Evolutionary conservation across 257 asterid species (phyloP).

Genomic region (Solanum megistacrolobum): DNA sequence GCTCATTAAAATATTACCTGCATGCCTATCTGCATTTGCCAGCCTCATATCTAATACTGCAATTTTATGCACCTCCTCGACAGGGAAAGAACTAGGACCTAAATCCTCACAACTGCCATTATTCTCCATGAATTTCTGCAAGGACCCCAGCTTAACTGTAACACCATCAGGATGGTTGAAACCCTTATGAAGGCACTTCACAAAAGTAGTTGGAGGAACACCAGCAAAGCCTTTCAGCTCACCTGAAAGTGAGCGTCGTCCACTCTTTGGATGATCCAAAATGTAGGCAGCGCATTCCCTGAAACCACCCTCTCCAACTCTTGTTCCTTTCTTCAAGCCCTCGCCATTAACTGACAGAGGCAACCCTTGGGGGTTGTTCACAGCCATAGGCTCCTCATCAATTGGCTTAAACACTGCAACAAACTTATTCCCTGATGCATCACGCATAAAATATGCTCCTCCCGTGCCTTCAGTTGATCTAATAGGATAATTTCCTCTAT

Average conservation of each 20-base stretch:
- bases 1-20: slow-evolving; percentile 27
- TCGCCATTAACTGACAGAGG: slow-evolving; percentile 9
- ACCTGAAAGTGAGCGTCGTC: slow-evolving; percentile 1
- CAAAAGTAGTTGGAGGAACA: slow-evolving; percentile 12
- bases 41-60: slow-evolving; percentile 28
- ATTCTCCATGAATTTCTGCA: slow-evolving; percentile 16
- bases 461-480: slow-evolving; percentile 11
- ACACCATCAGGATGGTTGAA: slow-evolving; percentile 10
- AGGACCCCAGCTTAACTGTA: slow-evolving; percentile 12
- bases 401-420: slow-evolving; percentile 13
- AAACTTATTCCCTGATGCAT: slow-evolving; percentile 11
- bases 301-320: slow-evolving; percentile 15
- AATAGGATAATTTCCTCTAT: slow-evolving; percentile 9
- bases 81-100: slow-evolving; percentile 15
- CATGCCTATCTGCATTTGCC: slow-evolving; percentile 47
- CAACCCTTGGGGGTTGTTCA: slow-evolving; percentile 6
- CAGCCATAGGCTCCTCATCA: slow-evolving; percentile 17
- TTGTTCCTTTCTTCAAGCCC: slow-evolving; percentile 15
- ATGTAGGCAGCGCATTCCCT: slow-evolving; percentile 17
- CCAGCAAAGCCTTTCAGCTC: slow-evolving; percentile 14
- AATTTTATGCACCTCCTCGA: slow-evolving; percentile 22
- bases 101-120: slow-evolving; percentile 20
- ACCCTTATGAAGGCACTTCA: slow-evolving; percentile 10
- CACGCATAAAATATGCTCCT: slow-evolving; percentile 11
- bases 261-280: slow-evolving; percentile 16